phyloP scores from a whole-genome alignment of 306 rosid species.

The Acacia confusa region DNA sequence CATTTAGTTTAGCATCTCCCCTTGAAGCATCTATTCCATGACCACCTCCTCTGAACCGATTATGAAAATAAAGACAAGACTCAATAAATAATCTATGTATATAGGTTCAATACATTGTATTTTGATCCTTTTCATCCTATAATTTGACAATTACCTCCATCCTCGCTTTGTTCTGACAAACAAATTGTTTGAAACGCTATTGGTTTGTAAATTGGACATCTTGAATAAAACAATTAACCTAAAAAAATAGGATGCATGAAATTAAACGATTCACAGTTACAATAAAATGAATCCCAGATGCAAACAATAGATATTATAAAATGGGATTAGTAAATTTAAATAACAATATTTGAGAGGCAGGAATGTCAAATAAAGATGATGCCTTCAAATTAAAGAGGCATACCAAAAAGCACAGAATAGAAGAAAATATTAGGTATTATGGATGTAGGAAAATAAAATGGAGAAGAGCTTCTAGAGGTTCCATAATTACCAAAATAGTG shows the following conservation, averaged over 20 bases:
- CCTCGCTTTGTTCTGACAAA: slow-evolving; percentile 91
- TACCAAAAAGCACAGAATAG: background rate
- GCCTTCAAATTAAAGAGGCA: slow-evolving; percentile 14
- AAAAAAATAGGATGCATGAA: slow-evolving; percentile 33
- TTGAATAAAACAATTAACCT: slow-evolving; percentile 86
- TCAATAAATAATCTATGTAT: slow-evolving; percentile 11
- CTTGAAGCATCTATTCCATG: slow-evolving; percentile 97
- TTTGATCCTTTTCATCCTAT: slow-evolving; percentile 14
- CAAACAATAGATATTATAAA: slow-evolving; percentile 13
- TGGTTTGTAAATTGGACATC: slow-evolving; percentile 94
- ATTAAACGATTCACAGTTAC: slow-evolving; percentile 28
- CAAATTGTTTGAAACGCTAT: slow-evolving; percentile 95
- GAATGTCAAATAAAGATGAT: slow-evolving; percentile 10
- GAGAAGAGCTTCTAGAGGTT: slow-evolving; percentile 30
- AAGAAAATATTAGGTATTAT: slow-evolving; percentile 20
- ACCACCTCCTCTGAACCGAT: slow-evolving; percentile 94
- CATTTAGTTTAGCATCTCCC: slow-evolving; percentile 92
- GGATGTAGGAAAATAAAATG: slow-evolving; percentile 17
- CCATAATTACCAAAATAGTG: slow-evolving; percentile 80
- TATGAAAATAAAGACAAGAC: slow-evolving; percentile 50
- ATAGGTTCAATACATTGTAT: slow-evolving; percentile 18
- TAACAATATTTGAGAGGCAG: background rate
- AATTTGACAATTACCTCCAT: slow-evolving; percentile 74
- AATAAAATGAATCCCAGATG: background rate
- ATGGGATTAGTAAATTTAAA: background rate